phyloP scores from a whole-genome alignment of 2,329 filamentous ascomycete genomes.

The Rutstroemia sp. region DNA sequence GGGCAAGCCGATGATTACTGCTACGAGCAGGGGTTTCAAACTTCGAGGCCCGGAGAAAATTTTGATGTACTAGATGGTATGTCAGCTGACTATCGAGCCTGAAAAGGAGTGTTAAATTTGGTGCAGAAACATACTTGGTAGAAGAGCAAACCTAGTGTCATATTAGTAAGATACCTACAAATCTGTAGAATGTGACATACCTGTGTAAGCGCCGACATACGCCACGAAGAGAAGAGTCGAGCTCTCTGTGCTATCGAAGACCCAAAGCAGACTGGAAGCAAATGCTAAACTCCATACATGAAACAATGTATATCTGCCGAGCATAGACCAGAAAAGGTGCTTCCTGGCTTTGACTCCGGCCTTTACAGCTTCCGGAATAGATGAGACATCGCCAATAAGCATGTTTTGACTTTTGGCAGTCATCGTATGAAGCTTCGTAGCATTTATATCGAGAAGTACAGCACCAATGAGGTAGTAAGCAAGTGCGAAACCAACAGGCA shows the following conservation, averaged over 20 bases:
- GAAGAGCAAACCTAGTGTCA: background rate
- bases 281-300: conserved; percentile 29
- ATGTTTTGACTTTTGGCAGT: conserved; percentile 4
- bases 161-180: background rate
- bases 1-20: conserved; percentile 38
- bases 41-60: conserved; percentile 44
- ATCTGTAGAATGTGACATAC: background rate
- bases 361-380: conserved; percentile 2
- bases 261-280: conserved; percentile 42
- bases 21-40: conserved; percentile 40
- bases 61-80: conserved; percentile 38
- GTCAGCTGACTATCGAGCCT: background rate
- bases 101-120: background rate
- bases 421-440: conserved; percentile 4
- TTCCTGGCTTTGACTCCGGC: conserved; percentile 29
- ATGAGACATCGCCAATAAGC: conserved; percentile 6
- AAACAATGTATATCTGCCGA: conserved; percentile 40
- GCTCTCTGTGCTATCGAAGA: conserved; percentile 36
- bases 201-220: conserved; percentile 32
- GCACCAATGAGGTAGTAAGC: conserved; percentile 35
- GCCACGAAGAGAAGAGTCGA: conserved; percentile 41
- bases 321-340: conserved; percentile 27
- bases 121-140: conserved; percentile 3
- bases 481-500: conserved; percentile 36
- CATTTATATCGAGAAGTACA: conserved; percentile 30